These are phyloP conservation scores for Plantago ovata DNA, from an alignment of 257 asterid genomes.

Conservation along the genomic window DNA sequence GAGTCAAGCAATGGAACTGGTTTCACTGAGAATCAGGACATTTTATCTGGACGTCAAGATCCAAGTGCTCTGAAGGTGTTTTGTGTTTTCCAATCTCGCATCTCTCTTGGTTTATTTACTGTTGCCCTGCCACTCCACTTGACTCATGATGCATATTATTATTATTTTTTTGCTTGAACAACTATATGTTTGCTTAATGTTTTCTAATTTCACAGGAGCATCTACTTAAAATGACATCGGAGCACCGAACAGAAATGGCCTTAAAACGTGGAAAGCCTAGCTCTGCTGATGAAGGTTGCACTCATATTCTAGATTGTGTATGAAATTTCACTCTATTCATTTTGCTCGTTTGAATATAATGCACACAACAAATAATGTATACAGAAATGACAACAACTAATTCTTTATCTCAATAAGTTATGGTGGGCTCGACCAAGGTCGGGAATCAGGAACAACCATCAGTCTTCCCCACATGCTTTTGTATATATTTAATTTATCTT, in stretches of 20 bases:
- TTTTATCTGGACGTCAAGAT: slow-evolving; percentile 77
- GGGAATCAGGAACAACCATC: too few relatives aligned
- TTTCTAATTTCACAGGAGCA: slow-evolving; percentile 59
- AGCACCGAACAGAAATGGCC: slow-evolving; percentile 72
- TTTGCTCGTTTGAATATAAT: neutral
- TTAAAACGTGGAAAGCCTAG: slow-evolving; percentile 69
- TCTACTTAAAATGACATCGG: slow-evolving; percentile 73
- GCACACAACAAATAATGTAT: neutral
- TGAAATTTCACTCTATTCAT: neutral
- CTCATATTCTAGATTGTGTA: slow-evolving; percentile 12
- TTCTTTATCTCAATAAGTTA: too few relatives aligned
- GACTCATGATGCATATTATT: neutral
- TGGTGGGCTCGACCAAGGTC: too few relatives aligned
- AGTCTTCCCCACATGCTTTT: too few relatives aligned
- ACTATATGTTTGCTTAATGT: slow-evolving; percentile 8
- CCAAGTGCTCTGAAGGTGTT: slow-evolving; percentile 79
- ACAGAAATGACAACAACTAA: too few relatives aligned
- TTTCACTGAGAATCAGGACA: slow-evolving; percentile 48
- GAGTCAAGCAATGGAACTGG: slow-evolving; percentile 46
- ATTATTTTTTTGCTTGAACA: neutral
- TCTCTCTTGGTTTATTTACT: neutral
- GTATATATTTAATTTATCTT: too few relatives aligned
- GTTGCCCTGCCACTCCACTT: slow-evolving; percentile 4
- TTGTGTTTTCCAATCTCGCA: neutral
- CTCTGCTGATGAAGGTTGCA: slow-evolving; percentile 60